Conservation (phyloP, 495 filamentous ascomycete genomes). For the Xylaria venustula region DNA sequence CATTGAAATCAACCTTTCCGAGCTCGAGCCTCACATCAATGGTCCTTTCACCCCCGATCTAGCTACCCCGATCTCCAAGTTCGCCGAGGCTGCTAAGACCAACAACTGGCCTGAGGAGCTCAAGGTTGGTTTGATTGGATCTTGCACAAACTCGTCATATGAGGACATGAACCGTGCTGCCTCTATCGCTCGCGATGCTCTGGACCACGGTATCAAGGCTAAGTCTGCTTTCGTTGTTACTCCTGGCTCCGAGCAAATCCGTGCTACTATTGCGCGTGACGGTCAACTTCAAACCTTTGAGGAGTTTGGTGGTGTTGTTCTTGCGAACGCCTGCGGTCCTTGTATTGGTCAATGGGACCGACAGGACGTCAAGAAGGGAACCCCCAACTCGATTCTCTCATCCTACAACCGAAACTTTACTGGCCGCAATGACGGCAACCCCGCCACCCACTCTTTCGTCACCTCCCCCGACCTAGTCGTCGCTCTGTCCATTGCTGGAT, state of each 20-base stretch:
- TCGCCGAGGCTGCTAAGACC: conserved; percentile 87
- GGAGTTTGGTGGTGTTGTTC: conserved; percentile 93
- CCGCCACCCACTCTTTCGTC: conserved; percentile 97
- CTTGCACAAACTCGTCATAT: conserved; percentile 99
- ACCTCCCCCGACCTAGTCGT: conserved; percentile 97
- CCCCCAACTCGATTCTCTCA: conserved; percentile 92
- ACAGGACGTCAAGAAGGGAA: conserved; percentile 92
- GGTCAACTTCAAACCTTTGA: conserved; percentile 96
- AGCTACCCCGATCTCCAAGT: conserved; percentile 95
- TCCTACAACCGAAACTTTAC: conserved; percentile 99
- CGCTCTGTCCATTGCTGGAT: conserved; percentile 85
- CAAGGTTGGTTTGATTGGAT: conserved; percentile 95
- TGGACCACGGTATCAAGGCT: conserved; percentile 90
- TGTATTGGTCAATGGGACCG: conserved; percentile 90
- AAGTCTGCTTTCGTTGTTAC: conserved; percentile 94
- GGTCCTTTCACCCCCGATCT: conserved; percentile 99
- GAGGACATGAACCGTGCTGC: conserved; percentile 98
- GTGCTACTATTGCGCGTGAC: conserved; percentile 91
- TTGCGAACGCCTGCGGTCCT: conserved; percentile 93
- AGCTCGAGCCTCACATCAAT: conserved; percentile 98
- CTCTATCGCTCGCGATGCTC: conserved; percentile 91
- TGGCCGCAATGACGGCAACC: conserved; percentile 98
- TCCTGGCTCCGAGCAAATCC: conserved; percentile 96
- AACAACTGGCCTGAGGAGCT: conserved; percentile 97
- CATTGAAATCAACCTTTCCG: conserved; percentile 89